Percentiles rank a stretch among this genome's conserved stretches.
Evolutionary conservation across 169 alveolate species (phyloP).

Genomic region (Plasmodium reichenowi): DNA sequence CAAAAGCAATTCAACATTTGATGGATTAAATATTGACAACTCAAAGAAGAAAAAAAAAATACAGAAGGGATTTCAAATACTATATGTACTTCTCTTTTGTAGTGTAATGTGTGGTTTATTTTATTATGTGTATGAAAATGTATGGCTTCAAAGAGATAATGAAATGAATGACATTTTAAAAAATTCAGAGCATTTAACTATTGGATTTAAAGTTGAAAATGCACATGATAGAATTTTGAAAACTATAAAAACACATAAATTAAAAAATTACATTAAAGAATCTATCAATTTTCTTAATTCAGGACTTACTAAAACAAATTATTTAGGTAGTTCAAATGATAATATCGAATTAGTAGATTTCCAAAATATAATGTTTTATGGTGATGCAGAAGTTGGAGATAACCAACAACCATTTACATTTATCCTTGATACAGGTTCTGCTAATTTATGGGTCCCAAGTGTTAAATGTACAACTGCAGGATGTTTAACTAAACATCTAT

Average conservation of each 20-base stretch:
- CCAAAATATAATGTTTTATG: slow-evolving; percentile 26
- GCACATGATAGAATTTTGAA: slow-evolving; percentile 34
- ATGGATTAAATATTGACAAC: slow-evolving; percentile 8
- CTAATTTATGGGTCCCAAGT: slow-evolving; percentile 88
- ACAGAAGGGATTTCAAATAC: slow-evolving; percentile 40
- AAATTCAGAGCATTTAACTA: slow-evolving; percentile 24
- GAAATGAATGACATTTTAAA: slow-evolving; percentile 5
- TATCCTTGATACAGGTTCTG: slow-evolving; percentile 85
- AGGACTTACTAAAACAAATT: slow-evolving; percentile 7
- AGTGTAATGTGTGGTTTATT: slow-evolving; percentile 23
- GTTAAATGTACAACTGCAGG: slow-evolving; percentile 69
- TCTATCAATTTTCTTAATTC: slow-evolving; percentile 11
- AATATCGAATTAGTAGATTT: slow-evolving; percentile 42
- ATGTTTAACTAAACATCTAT: slow-evolving; percentile 81
- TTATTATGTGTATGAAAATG: slow-evolving; percentile 20
- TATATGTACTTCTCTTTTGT: slow-evolving; percentile 29
- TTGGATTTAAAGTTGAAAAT: slow-evolving; percentile 21
- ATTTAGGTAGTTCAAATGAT: slow-evolving; percentile 35
- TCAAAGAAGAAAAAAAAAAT: slow-evolving; percentile 31
- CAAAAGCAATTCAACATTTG: slow-evolving; percentile 52
- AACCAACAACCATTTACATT: slow-evolving; percentile 29
- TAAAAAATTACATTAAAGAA: slow-evolving; percentile 28
- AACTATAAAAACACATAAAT: slow-evolving; percentile 4
- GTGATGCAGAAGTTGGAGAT: slow-evolving; percentile 51
- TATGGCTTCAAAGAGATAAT: background rate